Base-by-base conservation (phyloP, 2,329 filamentous ascomycete species). In the Alternaria longipes region DNA sequence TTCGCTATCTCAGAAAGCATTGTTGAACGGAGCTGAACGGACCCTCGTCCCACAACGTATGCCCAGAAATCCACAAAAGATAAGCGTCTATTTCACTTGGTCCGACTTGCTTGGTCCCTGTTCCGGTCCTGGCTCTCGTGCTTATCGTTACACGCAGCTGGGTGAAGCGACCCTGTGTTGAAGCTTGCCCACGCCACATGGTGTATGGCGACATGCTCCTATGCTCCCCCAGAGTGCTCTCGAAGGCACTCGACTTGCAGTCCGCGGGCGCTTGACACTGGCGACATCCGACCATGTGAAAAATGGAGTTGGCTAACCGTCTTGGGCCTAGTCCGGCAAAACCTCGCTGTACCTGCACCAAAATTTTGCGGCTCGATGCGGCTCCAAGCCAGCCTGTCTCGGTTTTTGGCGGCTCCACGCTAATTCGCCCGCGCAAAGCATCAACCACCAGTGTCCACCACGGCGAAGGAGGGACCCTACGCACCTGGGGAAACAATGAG, bases 401-500 rank as follows among this genome's bases (percentile, higher is more conserved):
- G 41, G 56, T 58, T 24, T 40, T 58, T 57, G 18, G 49, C 56
- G 49, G 49, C 56, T 53, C 49, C 56, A 54, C 14, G 16, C 41
- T 58, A 5, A 47, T 46, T 41, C 56, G 56, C 24, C 56, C 24
- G 24, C 50, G 22, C 20, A 41, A 30, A 58, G n/a, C 56, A 47
- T 58, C 49, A 22, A 54, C 34, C 56, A 38, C 24, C 56, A 26
- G 26, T 47, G 32, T 26, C 42, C 50, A 54, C 56, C 20, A 54
- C 41, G 24, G 24, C 9, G 18, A 30, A 34, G 41, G 54, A 5
- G 51, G 8, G 50, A 54, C 41, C 28, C 45, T 34, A 54, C 20
- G 56, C 32, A 54, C 50, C 56, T 59, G 56, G 56, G 56, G 56
- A 59, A 59, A 54, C 50, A 59, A 59, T 28, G 56, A 41, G 41